Base-by-base conservation (phyloP, 169 alveolate species). In the Babesia ovis region DNA sequence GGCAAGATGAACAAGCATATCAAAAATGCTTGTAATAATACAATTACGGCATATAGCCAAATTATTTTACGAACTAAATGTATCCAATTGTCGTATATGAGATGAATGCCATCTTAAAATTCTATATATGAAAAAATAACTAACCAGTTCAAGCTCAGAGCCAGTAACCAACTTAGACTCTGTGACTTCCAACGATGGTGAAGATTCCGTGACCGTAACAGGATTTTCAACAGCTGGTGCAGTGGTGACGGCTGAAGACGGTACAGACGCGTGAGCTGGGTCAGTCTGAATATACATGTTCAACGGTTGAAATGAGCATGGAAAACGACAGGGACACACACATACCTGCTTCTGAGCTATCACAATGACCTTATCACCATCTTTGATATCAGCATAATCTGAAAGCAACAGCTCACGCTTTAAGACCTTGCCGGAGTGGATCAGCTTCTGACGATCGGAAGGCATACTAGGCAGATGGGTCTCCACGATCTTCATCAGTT, bases 391-490 rank as follows among this genome's bases (percentile, higher is more conserved):
- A n/a, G 87, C 64, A 56, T 84, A 81, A 55, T 90, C 92, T 18
- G 61, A 41, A 29, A 92, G 62, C 50, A 27, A 39, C 23, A 70
- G 71, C 23, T 90, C 86, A 32, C 83, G 92, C 14, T 68, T 82
- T 34, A 91, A 58, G 12, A 91, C 85, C 58, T 90, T 91, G 32
- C 95, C 95, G 6, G 95, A 90, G 62, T 91, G 94, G 54, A 91
- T 91, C 22, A 91, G 79, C 72, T 85, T 83, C 50, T 79, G 94
- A 25, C 86, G 73, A n/a, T 70, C 80, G 20, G 94, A 94, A 16
- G 75, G 87, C 93, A 89, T 88, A 54, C 56, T 54, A 4, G 91
- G 91, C 74, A 81, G 68, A 35, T 41, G 46, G 27, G 59, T 79
- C 66, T 91, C 90, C 46, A 92, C 83, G 25, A 74, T 57, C 58